Evolutionary conservation across 2,329 filamentous ascomycete genomes (phyloP).

Genomic region (Xylariaceae sp.): DNA sequence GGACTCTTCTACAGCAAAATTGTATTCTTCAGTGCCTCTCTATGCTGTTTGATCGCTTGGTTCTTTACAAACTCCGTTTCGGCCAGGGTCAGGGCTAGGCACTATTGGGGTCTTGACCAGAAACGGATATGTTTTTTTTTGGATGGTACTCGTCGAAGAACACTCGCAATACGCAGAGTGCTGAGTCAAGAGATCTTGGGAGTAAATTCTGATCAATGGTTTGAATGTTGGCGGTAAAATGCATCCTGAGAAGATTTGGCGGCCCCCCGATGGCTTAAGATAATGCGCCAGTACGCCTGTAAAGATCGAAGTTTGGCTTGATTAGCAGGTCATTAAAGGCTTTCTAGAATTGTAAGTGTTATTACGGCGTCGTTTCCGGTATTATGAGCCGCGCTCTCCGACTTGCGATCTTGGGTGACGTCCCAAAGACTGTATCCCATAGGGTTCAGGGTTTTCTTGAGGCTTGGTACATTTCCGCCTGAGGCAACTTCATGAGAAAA

Average conservation of each 20-base stretch:
- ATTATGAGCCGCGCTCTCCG: conserved; percentile 17
- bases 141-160: conserved; percentile 14
- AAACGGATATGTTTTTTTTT: conserved; percentile 10
- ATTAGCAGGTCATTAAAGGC: conserved; percentile 14
- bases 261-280: conserved; percentile 8
- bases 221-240: conserved; percentile 13
- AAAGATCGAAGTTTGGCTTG: conserved; percentile 11
- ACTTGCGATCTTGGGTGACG: conserved; percentile 10
- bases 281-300: conserved; percentile 11
- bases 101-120: conserved; percentile 2
- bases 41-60: conserved; percentile 9
- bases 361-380: conserved; percentile 13
- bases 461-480: conserved; percentile 18
- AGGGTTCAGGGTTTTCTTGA: conserved; percentile 14
- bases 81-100: conserved; percentile 11
- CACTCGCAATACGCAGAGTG: conserved; percentile 11
- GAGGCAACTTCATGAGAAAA: conserved; percentile 15
- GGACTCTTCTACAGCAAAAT: conserved; percentile 10
- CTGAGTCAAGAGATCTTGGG: conserved; percentile 9
- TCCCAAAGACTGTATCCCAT: conserved; percentile 12
- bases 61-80: conserved; percentile 11
- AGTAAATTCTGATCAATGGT: conserved; percentile 6
- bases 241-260: conserved; percentile 7
- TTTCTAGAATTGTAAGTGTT: conserved; percentile 14
- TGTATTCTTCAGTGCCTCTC: conserved; percentile 11